Evolutionary conservation across 1,139 yeast genomes (phyloP), one percentile per base, ranked within the genome.

Genomic region (Komagataea norvegica): DNA sequence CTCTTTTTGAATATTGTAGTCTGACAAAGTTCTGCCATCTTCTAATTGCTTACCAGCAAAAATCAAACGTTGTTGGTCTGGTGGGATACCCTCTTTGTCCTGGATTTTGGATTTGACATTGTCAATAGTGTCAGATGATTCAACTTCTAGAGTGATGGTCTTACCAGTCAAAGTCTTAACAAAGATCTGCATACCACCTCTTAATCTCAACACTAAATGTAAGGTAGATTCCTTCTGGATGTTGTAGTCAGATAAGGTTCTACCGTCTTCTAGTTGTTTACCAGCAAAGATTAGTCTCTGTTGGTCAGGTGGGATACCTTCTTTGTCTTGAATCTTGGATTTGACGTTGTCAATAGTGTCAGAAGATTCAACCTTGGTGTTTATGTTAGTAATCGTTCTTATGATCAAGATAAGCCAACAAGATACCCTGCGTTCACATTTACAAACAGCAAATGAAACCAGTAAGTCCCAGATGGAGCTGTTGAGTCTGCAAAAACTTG

Each of bases 1-100:
- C 64, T 79, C 86, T 69, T 79, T 79, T 65, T 79, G 86, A 61
- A 79, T 79, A 73, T 79, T 79, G 77, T 79, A 79, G 65, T 79
- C 86, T 40, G 87, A 79, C 45, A 81, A 68, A 39, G 89, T 81
- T 72, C 89, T 77, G 48, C 91, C 91, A 52, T 82, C 91, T 66
- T 82, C 89, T 56, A 82, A 70, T 66, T 82, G 91, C 72, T 82
- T 82, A 73, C 91, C 91, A 57, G 91, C 89, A 59, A 82, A 82
- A 65, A 82, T 82, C 55, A 82, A 71, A 70, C 91, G 76, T 68
- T 82, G 89, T 64, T 82, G 91, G 68, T 82, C 91, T 46, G 89
- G 89, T 63, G 93, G 93, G 54, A 83, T 83, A 60, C 91, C 91
- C 68, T 83, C 93, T 76, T 83, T 83, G 73, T 83, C 91, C 70